Conservation (phyloP, 495 filamentous ascomycete genomes). For the Tirmania nivea region DNA sequence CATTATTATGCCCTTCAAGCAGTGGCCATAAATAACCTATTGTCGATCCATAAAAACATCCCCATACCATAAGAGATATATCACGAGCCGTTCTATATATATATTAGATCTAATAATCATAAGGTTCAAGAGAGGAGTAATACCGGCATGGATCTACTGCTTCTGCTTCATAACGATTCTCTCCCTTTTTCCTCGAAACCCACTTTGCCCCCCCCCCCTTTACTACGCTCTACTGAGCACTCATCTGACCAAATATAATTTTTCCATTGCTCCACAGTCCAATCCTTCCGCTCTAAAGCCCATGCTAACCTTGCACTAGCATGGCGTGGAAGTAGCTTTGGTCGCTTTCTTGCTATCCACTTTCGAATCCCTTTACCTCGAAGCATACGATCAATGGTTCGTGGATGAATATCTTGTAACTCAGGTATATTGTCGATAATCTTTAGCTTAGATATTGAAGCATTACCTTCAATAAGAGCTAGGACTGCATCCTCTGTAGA, state of each 20-base stretch:
- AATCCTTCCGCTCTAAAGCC: neutral
- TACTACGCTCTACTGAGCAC: conserved; percentile 5
- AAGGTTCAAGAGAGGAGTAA: too few relatives aligned
- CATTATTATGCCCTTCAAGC: neutral
- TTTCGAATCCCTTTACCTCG: too few relatives aligned
- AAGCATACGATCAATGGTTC: too few relatives aligned
- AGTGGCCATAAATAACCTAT: neutral
- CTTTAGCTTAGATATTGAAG: too few relatives aligned
- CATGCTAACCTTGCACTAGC: neutral
- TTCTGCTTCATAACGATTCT: conserved; percentile 1
- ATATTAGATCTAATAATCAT: too few relatives aligned
- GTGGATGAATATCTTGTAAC: too few relatives aligned
- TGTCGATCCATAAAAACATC: conserved; percentile 2
- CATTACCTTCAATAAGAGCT: too few relatives aligned
- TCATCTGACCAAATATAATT: conserved; percentile 6
- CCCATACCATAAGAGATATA: conserved; percentile 9
- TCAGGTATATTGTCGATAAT: too few relatives aligned
- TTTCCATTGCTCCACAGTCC: neutral
- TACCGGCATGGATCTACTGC: too few relatives aligned
- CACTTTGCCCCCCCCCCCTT: conserved; percentile 1
- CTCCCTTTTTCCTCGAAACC: conserved; percentile 1
- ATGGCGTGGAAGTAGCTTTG: neutral
- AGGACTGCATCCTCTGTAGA: too few relatives aligned
- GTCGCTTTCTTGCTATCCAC: neutral
- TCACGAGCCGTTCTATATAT: too few relatives aligned